Conservation (phyloP, 164 flowering plant genomes). For the Dillenia suffruticosa region DNA sequence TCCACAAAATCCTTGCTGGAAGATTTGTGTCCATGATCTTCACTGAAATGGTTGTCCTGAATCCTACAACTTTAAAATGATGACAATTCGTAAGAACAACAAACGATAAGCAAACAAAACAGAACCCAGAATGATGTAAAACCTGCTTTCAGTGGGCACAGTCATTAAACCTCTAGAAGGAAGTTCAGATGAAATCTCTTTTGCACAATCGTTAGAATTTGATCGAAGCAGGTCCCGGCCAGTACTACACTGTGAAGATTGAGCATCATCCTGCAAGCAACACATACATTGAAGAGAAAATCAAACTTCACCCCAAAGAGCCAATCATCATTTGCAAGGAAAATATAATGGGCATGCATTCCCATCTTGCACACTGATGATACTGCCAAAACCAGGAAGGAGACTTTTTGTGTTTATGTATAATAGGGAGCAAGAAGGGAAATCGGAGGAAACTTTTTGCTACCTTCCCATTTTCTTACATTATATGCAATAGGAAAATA, state of each 20-base stretch:
- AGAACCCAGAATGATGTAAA: conserved; percentile 3
- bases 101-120: not conserved
- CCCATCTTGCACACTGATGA: too few species aligned
- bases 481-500: too few species aligned
- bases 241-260: conserved; percentile 24
- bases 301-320: not conserved
- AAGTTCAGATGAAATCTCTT: conserved; percentile 26
- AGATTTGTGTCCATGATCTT: conserved; percentile 27
- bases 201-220: conserved; percentile 35
- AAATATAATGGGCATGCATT: not conserved
- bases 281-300: conserved; percentile 4
- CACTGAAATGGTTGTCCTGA: conserved; percentile 33
- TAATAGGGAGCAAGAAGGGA: too few species aligned
- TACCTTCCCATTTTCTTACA: too few species aligned
- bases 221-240: conserved; percentile 25
- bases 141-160: conserved; percentile 49
- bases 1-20: conserved; percentile 24
- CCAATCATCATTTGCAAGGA: not conserved
- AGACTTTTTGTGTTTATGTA: too few species aligned
- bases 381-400: too few species aligned
- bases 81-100: not conserved
- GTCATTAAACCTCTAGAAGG: conserved; percentile 14
- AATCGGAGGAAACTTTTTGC: too few species aligned
- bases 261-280: conserved; percentile 48
- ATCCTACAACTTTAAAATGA: conserved; percentile 27